A percentile compares a stretch with the other conserved stretches of the same genome.
Evolutionary conservation across 805 yeast genomes (phyloP).

Genomic region (Henningerozyma blattae): DNA sequence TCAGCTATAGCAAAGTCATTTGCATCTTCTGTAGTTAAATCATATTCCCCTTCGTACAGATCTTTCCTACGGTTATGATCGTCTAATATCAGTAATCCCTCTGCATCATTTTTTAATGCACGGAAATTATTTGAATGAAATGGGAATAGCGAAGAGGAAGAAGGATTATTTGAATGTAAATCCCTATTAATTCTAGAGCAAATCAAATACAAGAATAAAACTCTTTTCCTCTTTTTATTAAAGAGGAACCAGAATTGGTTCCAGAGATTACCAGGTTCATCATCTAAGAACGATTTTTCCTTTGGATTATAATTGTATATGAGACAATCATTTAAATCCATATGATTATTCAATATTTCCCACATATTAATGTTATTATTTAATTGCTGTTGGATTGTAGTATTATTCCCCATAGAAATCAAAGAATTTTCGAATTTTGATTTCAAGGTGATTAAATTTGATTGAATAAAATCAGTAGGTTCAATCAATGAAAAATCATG

Average conservation of each 20-base stretch:
- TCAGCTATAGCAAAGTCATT: constrained; percentile 24
- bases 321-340: constrained; percentile 47
- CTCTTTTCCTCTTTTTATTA: constrained; percentile 85
- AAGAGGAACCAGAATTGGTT: constrained; percentile 76
- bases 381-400: constrained; percentile 24
- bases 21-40: constrained; percentile 29
- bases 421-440: constrained; percentile 68
- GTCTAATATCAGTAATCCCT: too few species aligned
- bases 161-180: too few species aligned
- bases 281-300: constrained; percentile 23
- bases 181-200: constrained; percentile 37
- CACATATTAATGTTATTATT: constrained; percentile 84
- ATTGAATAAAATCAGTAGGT: constrained; percentile 63
- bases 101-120: too few species aligned
- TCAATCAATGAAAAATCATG: constrained; percentile 84
- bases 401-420: constrained; percentile 47
- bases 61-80: too few species aligned
- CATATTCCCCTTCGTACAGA: constrained; percentile 39
- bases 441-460: constrained; percentile 35
- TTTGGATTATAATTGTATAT: constrained; percentile 47
- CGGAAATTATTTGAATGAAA: too few species aligned
- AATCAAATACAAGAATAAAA: constrained; percentile 69
- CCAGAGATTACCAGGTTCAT: constrained; percentile 31
- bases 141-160: too few species aligned
- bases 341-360: constrained; percentile 77